Conservation (phyloP, 345 rosid genomes). For the Capsella bursapastoris region DNA sequence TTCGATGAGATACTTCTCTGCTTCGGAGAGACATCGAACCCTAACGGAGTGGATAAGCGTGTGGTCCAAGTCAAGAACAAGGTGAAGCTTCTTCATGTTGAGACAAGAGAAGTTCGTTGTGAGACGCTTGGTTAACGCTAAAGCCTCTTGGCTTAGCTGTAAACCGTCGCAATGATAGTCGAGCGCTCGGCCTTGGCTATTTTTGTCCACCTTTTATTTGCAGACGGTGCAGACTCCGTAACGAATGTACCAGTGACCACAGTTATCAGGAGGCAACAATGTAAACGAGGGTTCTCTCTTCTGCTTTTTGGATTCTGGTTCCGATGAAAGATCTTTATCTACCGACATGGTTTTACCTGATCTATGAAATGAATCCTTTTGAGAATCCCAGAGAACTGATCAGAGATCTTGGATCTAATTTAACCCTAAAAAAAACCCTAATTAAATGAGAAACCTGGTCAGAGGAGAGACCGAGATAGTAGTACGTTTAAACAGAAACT, state of each 20-base stretch:
- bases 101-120: conserved; percentile 12
- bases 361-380: not conserved
- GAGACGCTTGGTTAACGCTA: not conserved
- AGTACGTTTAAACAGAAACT: not conserved
- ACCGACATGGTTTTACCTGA: conserved; percentile 16
- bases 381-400: not conserved
- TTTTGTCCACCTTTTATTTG: not conserved
- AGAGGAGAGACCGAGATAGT: not conserved
- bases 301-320: conserved; percentile 14
- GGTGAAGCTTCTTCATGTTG: conserved; percentile 31
- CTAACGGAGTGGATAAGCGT: conserved; percentile 18
- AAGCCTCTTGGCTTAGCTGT: conserved; percentile 24
- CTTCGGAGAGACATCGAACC: not conserved
- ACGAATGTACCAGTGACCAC: conserved; percentile 17
- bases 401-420: not conserved
- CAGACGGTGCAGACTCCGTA: conserved; percentile 7
- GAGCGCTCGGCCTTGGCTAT: not conserved
- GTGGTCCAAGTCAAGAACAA: conserved; percentile 35
- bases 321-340: not conserved
- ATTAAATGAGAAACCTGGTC: not conserved
- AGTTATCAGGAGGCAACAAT: not conserved
- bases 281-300: not conserved
- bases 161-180: conserved; percentile 7
- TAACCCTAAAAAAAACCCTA: not conserved
- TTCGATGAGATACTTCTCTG: conserved; percentile 25